A percentile compares a stretch with the other conserved stretches of the same genome.
Evolutionary conservation across 2,329 filamentous ascomycete species (phyloP).

Genomic region (Ceratocystis alfenasii): DNA sequence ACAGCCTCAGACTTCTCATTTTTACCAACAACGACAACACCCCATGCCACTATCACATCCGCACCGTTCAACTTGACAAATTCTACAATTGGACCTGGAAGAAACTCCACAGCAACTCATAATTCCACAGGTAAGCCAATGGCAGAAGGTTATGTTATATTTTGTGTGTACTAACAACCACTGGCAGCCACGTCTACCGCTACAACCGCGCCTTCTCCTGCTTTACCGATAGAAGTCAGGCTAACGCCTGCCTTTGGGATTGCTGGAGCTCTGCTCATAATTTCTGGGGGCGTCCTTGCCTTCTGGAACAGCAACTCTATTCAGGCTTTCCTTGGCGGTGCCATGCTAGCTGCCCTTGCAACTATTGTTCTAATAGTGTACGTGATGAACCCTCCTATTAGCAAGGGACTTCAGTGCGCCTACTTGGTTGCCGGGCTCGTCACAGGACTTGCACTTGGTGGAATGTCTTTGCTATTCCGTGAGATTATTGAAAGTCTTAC

Average conservation of each 20-base stretch:
- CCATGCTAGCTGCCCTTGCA: conserved; percentile 58
- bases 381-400: conserved; percentile 69
- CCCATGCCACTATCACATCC: neutral
- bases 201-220: neutral
- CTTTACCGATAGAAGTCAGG: conserved; percentile 51
- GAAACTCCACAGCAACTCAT: neutral
- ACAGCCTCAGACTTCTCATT: neutral
- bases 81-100: neutral
- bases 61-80: neutral
- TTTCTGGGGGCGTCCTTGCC: conserved; percentile 57
- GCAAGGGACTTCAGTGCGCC: conserved; percentile 65
- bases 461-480: conserved; percentile 61
- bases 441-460: conserved; percentile 63
- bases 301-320: conserved; percentile 68
- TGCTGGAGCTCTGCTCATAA: conserved; percentile 62
- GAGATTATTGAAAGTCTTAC: conserved; percentile 74
- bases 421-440: conserved; percentile 70
- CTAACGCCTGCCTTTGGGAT: conserved; percentile 75
- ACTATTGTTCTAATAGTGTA: conserved; percentile 78
- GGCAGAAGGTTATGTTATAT: neutral
- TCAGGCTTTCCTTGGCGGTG: conserved; percentile 69
- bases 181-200: neutral
- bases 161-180: neutral
- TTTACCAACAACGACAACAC: neutral
- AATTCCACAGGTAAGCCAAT: neutral